Conservation (phyloP, 2,329 filamentous ascomycete genomes). For the Hymenotorrendiella dingleyae region DNA sequence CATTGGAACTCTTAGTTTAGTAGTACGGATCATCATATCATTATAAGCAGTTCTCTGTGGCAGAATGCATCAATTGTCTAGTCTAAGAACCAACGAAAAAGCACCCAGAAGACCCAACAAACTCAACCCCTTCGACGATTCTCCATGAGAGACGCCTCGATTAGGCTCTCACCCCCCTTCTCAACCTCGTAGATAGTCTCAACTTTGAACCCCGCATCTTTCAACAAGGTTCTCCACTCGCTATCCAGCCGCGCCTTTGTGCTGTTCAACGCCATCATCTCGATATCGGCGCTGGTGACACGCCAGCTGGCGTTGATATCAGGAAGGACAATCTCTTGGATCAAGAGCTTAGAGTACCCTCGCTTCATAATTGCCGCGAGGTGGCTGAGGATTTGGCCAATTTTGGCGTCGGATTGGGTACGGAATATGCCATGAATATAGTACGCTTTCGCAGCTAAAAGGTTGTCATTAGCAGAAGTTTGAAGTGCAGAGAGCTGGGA, state of each 20-base stretch:
- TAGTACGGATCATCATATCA: no score
- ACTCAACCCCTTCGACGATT: no score
- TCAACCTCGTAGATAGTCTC: background rate
- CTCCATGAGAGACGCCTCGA: no score
- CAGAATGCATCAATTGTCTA: no score
- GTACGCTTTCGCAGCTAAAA: constrained; percentile 1
- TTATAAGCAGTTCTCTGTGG: no score
- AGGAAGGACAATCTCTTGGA: constrained; percentile 33
- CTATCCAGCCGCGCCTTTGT: constrained; percentile 30
- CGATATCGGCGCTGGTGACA: constrained; percentile 31
- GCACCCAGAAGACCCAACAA: no score
- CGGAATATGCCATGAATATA: background rate
- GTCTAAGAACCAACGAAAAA: no score
- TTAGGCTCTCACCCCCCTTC: background rate
- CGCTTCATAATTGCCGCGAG: background rate
- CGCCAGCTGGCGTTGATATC: constrained; percentile 24
- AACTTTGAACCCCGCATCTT: background rate
- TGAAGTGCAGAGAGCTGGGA: no score
- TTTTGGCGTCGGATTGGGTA: background rate
- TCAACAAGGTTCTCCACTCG: constrained; percentile 24
- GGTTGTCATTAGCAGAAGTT: no score
- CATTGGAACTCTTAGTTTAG: no score
- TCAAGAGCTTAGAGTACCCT: constrained; percentile 32
- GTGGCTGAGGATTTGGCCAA: background rate
- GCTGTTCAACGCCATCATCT: constrained; percentile 32